Conservation (phyloP, 2,329 filamentous ascomycete genomes). For the Trichoderma afroharzianum region DNA sequence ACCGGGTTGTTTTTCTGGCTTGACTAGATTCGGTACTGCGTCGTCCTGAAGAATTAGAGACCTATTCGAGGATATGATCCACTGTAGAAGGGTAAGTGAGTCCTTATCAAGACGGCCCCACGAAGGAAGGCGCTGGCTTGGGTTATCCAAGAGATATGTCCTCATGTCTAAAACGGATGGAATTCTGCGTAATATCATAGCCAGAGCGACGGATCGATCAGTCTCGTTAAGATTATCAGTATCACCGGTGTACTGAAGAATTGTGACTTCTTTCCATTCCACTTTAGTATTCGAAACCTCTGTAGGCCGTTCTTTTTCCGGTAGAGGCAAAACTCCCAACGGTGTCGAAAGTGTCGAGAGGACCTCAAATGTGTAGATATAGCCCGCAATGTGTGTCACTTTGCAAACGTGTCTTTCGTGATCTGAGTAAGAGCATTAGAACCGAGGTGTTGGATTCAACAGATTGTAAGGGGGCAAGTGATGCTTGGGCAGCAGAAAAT, state of each 20-base stretch:
- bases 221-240: conserved; percentile 21
- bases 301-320: not conserved
- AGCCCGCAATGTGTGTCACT: not conserved
- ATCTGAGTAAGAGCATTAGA: not conserved
- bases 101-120: conserved; percentile 59
- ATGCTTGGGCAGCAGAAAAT: not conserved
- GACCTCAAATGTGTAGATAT: not conserved
- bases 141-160: conserved; percentile 40
- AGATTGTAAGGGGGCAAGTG: not conserved
- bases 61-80: conserved; percentile 87
- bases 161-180: conserved; percentile 60
- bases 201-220: conserved; percentile 28
- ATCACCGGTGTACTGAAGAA: conserved; percentile 27
- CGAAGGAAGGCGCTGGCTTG: conserved; percentile 39
- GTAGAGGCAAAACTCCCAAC: not conserved
- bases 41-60: conserved; percentile 76
- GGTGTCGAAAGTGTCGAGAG: not conserved
- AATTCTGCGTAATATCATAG: conserved; percentile 53
- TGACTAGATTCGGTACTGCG: conserved; percentile 37
- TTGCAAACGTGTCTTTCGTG: conserved; percentile 11
- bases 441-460: not conserved
- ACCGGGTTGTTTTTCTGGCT: not conserved
- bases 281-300: conserved; percentile 2
- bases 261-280: conserved; percentile 20
- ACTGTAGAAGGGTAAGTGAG: conserved; percentile 67